phyloP scores from a whole-genome alignment of 2,329 filamentous ascomycete genomes.

The Cordyceps cicadae region DNA sequence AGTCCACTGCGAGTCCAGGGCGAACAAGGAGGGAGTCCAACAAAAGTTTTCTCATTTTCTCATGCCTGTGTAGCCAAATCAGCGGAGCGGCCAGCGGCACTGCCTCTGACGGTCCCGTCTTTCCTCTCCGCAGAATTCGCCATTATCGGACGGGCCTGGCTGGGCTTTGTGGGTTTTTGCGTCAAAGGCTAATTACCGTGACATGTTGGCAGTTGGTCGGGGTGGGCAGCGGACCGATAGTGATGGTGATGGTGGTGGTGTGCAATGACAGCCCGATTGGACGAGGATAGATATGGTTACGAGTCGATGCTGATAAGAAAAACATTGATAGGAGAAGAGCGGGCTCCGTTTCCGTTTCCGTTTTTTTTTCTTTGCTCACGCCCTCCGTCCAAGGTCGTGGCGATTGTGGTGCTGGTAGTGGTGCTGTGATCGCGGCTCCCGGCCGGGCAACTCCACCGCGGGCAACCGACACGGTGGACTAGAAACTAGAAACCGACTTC shows the following conservation, averaged over 20 bases:
- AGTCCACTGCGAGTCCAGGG: not conserved
- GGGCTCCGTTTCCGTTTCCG: not conserved
- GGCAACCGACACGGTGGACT: not conserved
- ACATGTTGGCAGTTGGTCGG: not conserved
- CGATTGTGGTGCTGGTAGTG: not conserved
- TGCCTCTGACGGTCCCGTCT: slow-evolving; percentile 1
- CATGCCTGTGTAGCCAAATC: not conserved
- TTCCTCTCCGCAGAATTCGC: not conserved
- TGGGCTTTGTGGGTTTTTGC: not conserved
- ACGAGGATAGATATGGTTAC: not conserved
- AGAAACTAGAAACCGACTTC: not conserved
- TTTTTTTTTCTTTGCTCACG: not conserved
- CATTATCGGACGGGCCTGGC: not conserved
- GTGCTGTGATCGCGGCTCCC: slow-evolving; percentile 6
- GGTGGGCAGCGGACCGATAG: not conserved
- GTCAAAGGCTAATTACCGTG: not conserved
- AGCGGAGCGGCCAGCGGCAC: too few species aligned
- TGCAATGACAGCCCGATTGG: not conserved
- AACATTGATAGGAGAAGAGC: slow-evolving; percentile 4
- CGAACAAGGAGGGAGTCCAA: too few species aligned
- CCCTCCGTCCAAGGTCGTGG: too few species aligned
- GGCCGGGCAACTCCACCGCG: slow-evolving; percentile 9
- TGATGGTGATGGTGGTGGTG: not conserved
- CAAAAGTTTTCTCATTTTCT: not conserved
- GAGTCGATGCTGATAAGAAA: not conserved